phyloP scores from a whole-genome alignment of 352 stramenopile genomes.

The Phytophthora melonis region DNA sequence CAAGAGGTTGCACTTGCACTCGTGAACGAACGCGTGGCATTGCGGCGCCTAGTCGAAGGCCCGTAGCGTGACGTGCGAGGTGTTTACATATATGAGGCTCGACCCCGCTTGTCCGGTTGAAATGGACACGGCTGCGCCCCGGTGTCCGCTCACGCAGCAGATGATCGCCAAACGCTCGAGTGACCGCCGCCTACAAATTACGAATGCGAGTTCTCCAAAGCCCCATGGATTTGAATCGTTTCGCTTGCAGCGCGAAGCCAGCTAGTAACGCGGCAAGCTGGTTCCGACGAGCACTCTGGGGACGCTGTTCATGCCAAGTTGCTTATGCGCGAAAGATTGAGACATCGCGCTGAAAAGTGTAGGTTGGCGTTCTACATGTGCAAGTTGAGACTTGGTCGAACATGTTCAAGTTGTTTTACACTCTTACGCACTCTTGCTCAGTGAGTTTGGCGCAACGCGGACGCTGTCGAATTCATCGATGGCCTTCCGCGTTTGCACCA shows the following conservation, averaged over 20 bases:
- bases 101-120: neutral
- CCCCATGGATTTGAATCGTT: constrained; percentile 18
- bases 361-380: neutral
- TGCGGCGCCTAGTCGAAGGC: neutral
- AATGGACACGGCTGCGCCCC: neutral
- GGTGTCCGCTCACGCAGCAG: constrained; percentile 24
- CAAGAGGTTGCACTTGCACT: neutral
- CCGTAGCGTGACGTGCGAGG: constrained; percentile 6
- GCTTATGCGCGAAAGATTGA: constrained; percentile 21
- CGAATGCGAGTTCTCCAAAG: constrained; percentile 29
- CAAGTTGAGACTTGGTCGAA: neutral
- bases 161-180: constrained; percentile 16
- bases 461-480: constrained; percentile 6
- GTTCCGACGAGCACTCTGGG: neutral
- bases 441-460: neutral
- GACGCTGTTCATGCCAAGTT: constrained; percentile 10
- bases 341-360: constrained; percentile 4
- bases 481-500: constrained; percentile 1
- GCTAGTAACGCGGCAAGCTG: constrained; percentile 17
- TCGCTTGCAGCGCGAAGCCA: constrained; percentile 16
- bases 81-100: neutral
- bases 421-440: too few relatives aligned
- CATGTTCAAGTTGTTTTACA: neutral
- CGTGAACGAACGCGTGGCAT: neutral
- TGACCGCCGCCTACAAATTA: constrained; percentile 1